Evolutionary conservation across 2,329 filamentous ascomycete genomes (phyloP).

Genomic region (Ploettnerulaceae sp.): DNA sequence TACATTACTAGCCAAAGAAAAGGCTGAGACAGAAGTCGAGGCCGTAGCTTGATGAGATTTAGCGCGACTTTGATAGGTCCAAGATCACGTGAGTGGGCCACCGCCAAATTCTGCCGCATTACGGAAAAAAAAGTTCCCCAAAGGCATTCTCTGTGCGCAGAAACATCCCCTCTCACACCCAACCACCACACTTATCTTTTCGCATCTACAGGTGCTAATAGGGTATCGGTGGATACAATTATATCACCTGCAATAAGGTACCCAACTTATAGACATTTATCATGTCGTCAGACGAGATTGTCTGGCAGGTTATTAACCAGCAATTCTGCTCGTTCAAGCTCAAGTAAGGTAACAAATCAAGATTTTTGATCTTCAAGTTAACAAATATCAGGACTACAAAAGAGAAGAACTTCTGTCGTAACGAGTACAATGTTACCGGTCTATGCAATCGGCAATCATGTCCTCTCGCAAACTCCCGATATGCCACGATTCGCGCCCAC

Average conservation of each 20-base stretch:
- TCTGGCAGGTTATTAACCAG: conserved; percentile 96
- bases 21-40: no score
- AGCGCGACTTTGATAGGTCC: background rate
- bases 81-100: background rate
- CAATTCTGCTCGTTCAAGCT: conserved; percentile 94
- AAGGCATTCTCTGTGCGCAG: conserved; percentile 1
- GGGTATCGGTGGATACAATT: background rate
- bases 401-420: conserved; percentile 89
- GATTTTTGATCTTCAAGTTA: conserved; percentile 24
- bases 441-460: conserved; percentile 85
- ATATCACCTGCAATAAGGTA: no score
- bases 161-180: background rate
- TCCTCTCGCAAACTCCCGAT: conserved; percentile 84
- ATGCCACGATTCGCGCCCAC: conserved; percentile 85
- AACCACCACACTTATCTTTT: background rate
- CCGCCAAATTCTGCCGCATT: conserved; percentile 1
- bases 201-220: background rate
- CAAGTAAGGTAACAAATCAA: conserved; percentile 55
- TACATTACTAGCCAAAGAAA: no score
- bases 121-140: conserved; percentile 4
- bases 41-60: background rate
- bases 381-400: conserved; percentile 63
- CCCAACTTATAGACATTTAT: background rate
- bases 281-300: conserved; percentile 92
- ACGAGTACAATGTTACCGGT: conserved; percentile 83